These are phyloP conservation scores for Aspergillus costaricaensis DNA, from an alignment of 2,329 filamentous ascomycete species.

Conservation along the genomic window DNA sequence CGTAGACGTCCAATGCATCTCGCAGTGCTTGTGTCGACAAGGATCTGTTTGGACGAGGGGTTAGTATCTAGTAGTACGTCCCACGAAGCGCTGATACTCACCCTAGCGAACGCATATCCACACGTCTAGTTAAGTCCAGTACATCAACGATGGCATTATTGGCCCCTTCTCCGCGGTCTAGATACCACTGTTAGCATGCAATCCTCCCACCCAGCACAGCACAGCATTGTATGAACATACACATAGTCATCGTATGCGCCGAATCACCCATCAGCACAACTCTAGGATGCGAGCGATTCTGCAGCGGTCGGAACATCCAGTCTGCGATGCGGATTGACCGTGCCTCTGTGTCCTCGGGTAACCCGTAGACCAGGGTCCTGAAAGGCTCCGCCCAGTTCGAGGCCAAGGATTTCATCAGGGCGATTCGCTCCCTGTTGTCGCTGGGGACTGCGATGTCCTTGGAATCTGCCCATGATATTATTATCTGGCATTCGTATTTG, in stretches of 20 bases:
- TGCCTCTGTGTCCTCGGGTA: constrained; percentile 47
- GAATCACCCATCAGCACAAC: constrained; percentile 57
- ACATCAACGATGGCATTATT: constrained; percentile 60
- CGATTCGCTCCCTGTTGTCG: constrained; percentile 41
- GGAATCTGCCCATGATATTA: constrained; percentile 53
- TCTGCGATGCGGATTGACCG: constrained; percentile 53
- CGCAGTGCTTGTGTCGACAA: constrained; percentile 2
- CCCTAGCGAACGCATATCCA: constrained; percentile 21
- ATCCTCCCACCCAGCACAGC: too few relatives aligned
- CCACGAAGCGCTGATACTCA: background rate
- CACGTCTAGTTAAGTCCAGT: constrained; percentile 43
- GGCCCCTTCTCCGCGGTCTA: constrained; percentile 60
- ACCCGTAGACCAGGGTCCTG: constrained; percentile 42
- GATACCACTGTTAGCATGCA: background rate
- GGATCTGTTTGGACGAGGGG: background rate
- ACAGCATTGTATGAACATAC: constrained; percentile 41
- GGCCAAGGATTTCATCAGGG: constrained; percentile 49
- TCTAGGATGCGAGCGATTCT: constrained; percentile 38
- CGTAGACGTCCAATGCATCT: constrained; percentile 39
- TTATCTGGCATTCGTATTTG: constrained; percentile 52
- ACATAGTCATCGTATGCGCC: constrained; percentile 62
- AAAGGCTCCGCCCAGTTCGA: constrained; percentile 55
- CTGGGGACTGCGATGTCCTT: constrained; percentile 45
- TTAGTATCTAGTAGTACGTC: background rate
- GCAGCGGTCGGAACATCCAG: constrained; percentile 45